Evolutionary conservation across 192 early-diverging fungal species (phyloP).

Genomic region (Backusella sp.): DNA sequence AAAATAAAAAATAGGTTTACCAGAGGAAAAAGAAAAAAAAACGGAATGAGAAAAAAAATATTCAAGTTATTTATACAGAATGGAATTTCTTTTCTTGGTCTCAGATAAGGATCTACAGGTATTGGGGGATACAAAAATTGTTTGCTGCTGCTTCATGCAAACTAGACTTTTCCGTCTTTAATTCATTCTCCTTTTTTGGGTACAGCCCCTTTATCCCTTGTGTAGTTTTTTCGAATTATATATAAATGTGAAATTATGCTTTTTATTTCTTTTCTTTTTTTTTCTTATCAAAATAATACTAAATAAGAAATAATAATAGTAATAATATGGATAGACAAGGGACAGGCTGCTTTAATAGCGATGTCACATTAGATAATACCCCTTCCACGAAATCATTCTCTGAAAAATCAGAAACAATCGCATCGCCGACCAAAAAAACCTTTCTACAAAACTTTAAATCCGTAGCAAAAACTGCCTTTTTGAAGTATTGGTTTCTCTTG

Average conservation of each 20-base stretch:
- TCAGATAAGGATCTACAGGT: conserved; percentile 14
- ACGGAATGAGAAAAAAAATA: neutral
- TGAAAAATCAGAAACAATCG: neutral
- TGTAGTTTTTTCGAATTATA: neutral
- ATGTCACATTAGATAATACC: conserved; percentile 7
- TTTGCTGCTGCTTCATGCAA: conserved; percentile 7
- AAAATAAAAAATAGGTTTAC: neutral
- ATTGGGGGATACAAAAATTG: neutral
- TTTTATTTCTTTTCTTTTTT: neutral
- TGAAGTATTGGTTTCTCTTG: conserved; percentile 53
- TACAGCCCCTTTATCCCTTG: neutral
- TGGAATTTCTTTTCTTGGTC: conserved; percentile 14
- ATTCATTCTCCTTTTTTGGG: conserved; percentile 4
- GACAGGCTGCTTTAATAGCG: conserved; percentile 9
- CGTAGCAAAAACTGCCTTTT: conserved; percentile 1
- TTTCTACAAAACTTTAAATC: neutral
- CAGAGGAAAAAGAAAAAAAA: conserved; percentile 13
- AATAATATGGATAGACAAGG: conserved; percentile 10
- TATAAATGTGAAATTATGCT: conserved; percentile 3
- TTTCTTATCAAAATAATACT: conserved; percentile 6
- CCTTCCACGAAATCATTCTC: conserved; percentile 5
- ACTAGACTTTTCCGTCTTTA: conserved; percentile 8
- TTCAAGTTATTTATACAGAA: neutral
- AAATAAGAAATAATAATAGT: neutral
- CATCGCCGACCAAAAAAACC: neutral